Base-by-base conservation (phyloP, 148 eudicot species). In the Silene conica region DNA sequence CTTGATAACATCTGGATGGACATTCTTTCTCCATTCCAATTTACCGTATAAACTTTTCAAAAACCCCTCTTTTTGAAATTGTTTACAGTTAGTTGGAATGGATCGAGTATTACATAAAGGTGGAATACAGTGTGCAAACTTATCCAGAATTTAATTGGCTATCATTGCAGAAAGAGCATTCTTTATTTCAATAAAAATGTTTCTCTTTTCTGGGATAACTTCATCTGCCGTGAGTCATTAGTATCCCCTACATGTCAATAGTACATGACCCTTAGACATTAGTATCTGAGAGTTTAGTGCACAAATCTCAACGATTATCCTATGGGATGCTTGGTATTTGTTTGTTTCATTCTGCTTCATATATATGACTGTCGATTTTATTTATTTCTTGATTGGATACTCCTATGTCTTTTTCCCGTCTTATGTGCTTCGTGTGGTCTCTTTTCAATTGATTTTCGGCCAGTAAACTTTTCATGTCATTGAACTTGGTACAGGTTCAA, bases 401-500 rank as follows among this genome's bases (percentile, higher is more conserved):
- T 54, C 9, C 3, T 34, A 21, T 45, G 34, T 58, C 16, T 26
- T 15, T 23, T 20, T n/a, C 16, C 22, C 5, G 12, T 31, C 69
- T 61, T 48, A n/a, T 62, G 38, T 43, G 67, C 43, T 26, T 59
- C 16, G 11, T 66, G 23, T 28, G n/a, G 26, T 65, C 34, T 28
- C 5, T 9, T 76, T 52, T 48, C 20, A 18, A 7, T 15, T 56
- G 5, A 13, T 19, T 3, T 52, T 70, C 15, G 14, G 25, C 26
- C 57, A 16, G 10, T 70, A 20, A 25, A 69, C 11, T 63, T 74
- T 26, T 54, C 31, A 21, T 71, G n/a, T 20, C 28, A 52, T 64
- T 16, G 21, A 72, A 34, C 55, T 28, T 80, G 48, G 58, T 79
- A 77, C 96, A 95, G 98, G 77, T 95, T 85, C 98, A 95, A 86